Conservation (phyloP, 345 rosid species). For the Litchi chinensis region DNA sequence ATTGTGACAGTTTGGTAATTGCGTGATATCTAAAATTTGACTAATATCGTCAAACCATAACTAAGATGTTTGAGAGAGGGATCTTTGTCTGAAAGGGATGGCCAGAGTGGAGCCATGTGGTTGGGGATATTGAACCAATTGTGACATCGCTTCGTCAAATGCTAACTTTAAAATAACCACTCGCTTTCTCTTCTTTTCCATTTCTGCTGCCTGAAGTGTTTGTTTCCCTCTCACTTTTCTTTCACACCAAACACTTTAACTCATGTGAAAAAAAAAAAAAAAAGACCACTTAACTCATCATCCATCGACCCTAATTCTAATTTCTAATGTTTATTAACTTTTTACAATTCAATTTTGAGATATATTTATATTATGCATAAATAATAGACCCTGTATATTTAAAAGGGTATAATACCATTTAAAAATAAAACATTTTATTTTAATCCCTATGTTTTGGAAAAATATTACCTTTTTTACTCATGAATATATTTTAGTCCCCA, state of each 20-base stretch:
- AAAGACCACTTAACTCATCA: too few species aligned
- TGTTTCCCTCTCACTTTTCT: neutral
- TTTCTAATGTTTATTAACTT: too few species aligned
- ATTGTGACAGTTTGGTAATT: neutral
- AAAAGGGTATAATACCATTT: too few species aligned
- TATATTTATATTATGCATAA: too few species aligned
- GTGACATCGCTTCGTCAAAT: slow-evolving; percentile 20
- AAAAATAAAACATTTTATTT: too few species aligned
- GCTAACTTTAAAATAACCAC: neutral
- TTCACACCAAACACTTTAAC: slow-evolving; percentile 10
- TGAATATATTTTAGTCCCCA: too few species aligned
- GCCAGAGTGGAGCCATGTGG: slow-evolving; percentile 25
- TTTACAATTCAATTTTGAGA: too few species aligned
- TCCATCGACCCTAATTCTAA: neutral
- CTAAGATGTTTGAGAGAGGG: neutral
- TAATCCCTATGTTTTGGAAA: too few species aligned
- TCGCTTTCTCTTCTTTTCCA: neutral
- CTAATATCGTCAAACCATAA: slow-evolving; percentile 6
- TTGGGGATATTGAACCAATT: slow-evolving; percentile 14
- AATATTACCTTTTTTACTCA: too few species aligned
- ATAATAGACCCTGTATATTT: too few species aligned
- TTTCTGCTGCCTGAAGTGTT: slow-evolving; percentile 8
- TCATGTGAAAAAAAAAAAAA: too few species aligned
- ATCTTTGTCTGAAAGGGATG: neutral
- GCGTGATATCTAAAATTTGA: neutral